Conservation (phyloP, 208 protist genomes). For the Trypanosoma scelopori region DNA sequence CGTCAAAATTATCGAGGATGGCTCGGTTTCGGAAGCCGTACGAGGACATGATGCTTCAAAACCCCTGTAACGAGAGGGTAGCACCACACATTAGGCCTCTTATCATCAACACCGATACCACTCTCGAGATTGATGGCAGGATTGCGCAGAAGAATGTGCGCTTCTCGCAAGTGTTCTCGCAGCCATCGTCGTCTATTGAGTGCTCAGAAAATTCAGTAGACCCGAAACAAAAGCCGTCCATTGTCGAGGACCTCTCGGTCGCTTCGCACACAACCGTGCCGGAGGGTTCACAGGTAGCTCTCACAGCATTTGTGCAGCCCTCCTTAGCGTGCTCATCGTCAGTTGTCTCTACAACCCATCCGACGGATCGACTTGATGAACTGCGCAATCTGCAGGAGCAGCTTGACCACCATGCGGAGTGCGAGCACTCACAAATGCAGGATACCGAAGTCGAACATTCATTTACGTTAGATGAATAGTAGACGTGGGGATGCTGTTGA, state of each 20-base stretch:
- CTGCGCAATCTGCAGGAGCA: conserved; percentile 62
- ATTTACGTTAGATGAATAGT: conserved; percentile 28
- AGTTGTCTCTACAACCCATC: neutral
- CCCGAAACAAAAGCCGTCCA: no score
- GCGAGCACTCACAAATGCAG: conserved; percentile 27
- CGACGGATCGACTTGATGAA: conserved; percentile 47
- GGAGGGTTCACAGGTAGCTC: no score
- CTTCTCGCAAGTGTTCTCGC: no score
- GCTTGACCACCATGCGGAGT: conserved; percentile 32
- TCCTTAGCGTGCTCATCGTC: neutral
- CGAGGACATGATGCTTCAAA: conserved; percentile 7
- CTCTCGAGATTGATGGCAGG: neutral
- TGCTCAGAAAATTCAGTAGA: no score
- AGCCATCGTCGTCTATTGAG: no score
- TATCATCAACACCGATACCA: no score
- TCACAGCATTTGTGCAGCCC: no score
- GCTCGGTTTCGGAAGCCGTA: conserved; percentile 11
- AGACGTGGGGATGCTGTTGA: neutral
- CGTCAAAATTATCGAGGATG: conserved; percentile 3
- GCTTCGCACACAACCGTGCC: no score
- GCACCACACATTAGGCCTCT: neutral
- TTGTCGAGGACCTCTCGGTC: no score
- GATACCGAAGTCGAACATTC: conserved; percentile 32
- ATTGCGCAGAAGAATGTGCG: no score
- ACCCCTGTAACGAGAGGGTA: neutral